Evolutionary conservation across 208 protist species (phyloP), one percentile per base, ranked within the genome.

Genomic region (Acanthamoeba healyi): DNA sequence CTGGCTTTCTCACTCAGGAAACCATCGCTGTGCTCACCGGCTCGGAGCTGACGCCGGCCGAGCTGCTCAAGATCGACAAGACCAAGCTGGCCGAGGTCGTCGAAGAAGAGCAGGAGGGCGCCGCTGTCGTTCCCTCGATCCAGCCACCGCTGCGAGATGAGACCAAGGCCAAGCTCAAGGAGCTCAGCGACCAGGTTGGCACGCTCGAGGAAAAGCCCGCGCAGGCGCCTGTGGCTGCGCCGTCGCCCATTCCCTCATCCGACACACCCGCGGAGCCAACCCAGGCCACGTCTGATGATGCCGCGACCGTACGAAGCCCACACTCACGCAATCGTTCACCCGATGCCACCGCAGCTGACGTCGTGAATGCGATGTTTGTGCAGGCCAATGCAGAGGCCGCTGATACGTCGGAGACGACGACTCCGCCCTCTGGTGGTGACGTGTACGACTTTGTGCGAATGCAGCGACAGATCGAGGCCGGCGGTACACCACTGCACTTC

Each of bases 51-150:
- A 77, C 67, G 12, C 15, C 49, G 77, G 32, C 77, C 77, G 77
- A 86, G 26, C 34, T 86, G 12, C 77, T 86, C 42, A 86, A 86
- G 77, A 86, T 86, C 77, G 77, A 86, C 77, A 86, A 86, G 77
- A 86, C 77, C 24, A 86, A 56, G 34, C 77, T 86, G 24, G 24
- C 34, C 42, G 77, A 86, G n/a, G n/a, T 86, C 38, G 42, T 58
- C 24, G 77, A 86, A 26, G 77, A 86, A 38, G 46, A 74, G 32
- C 3, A 74, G n/a, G n/a, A 19, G 36, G 65, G 7, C 36, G 32
- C 10, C 65, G 12, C 65, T 4, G 65, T 29, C 6, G 29, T 7
- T 29, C 26, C 19, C 5, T 38, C 65, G 65, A 1, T 29, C 29
- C 19, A 29, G 65, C 65, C 2, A 38, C 15, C 10, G 15, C 6